These are phyloP conservation scores for Paxillus rubicundulus DNA, from an alignment of 768 basidiomycete genomes.

Conservation along the genomic window DNA sequence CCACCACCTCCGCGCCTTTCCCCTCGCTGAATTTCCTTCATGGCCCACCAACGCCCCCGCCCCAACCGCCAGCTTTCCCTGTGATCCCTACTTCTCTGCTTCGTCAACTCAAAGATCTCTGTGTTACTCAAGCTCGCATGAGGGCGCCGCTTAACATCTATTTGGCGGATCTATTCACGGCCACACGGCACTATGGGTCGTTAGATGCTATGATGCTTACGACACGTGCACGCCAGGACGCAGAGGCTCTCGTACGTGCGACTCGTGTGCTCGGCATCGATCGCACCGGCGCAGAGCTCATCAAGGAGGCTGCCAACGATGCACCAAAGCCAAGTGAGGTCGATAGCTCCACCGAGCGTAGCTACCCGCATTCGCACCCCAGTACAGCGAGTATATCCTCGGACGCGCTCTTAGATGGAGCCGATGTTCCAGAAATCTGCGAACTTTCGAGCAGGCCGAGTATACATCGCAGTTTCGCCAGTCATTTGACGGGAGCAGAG, in stretches of 20 bases:
- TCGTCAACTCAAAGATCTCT: constrained; percentile 25
- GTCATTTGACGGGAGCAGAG: constrained; percentile 12
- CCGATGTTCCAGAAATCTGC: constrained; percentile 12
- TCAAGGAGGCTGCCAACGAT: constrained; percentile 31
- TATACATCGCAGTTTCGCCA: constrained; percentile 3
- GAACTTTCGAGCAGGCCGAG: constrained; percentile 3
- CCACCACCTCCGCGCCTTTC: constrained; percentile 28
- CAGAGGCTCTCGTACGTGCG: constrained; percentile 64
- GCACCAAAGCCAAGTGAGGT: constrained; percentile 16
- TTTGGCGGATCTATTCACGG: constrained; percentile 69
- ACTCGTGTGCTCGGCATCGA: constrained; percentile 63
- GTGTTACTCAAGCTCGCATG: constrained; percentile 40
- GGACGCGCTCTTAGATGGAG: constrained; percentile 18
- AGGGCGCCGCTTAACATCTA: constrained; percentile 58
- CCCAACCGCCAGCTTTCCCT: constrained; percentile 14
- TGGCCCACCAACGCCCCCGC: constrained; percentile 28
- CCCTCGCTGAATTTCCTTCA: constrained; percentile 13
- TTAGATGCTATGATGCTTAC: constrained; percentile 71
- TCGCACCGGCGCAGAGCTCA: constrained; percentile 57
- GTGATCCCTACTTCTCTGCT: constrained; percentile 34
- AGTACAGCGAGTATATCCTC: constrained; percentile 21
- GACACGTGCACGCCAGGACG: constrained; percentile 57
- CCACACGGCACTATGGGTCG: constrained; percentile 66
- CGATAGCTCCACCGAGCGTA: constrained; percentile 15
- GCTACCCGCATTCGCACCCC: constrained; percentile 14